Evolutionary conservation across 805 yeast species (phyloP).

Genomic region (Metschnikowia amazonensis): DNA sequence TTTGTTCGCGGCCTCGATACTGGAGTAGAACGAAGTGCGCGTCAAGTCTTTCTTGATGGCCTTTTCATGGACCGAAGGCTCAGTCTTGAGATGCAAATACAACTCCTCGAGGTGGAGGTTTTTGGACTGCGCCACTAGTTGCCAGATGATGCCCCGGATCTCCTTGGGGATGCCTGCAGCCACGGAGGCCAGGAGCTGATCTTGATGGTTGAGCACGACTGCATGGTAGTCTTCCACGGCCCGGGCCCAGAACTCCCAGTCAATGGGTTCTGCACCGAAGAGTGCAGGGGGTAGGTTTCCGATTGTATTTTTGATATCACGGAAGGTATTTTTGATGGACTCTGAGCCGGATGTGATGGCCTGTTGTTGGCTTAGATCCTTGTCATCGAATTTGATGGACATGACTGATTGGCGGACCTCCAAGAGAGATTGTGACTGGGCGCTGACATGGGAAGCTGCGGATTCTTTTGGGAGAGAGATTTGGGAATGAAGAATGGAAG

Average conservation of each 20-base stretch:
- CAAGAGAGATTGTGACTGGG: constrained; percentile 33
- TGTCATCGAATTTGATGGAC: constrained; percentile 45
- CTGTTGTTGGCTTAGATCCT: constrained; percentile 50
- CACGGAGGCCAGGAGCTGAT: constrained; percentile 56
- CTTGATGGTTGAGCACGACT: constrained; percentile 60
- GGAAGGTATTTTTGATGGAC: constrained; percentile 38
- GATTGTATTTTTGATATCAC: constrained; percentile 49
- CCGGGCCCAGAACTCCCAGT: constrained; percentile 86
- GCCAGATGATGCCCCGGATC: constrained; percentile 90
- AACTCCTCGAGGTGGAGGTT: constrained; percentile 58
- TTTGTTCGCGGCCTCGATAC: constrained; percentile 50
- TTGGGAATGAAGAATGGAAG: no score
- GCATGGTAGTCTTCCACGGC: constrained; percentile 74
- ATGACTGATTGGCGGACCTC: constrained; percentile 58
- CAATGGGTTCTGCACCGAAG: constrained; percentile 32
- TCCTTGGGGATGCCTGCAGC: constrained; percentile 75
- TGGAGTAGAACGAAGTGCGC: constrained; percentile 77
- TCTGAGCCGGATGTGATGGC: constrained; percentile 36
- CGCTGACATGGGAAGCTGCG: background rate
- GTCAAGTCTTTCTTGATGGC: constrained; percentile 78
- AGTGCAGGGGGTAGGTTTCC: constrained; percentile 24
- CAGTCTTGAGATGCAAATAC: constrained; percentile 47
- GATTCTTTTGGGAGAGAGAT: no score
- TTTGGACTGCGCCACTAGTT: constrained; percentile 76
- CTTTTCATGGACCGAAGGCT: constrained; percentile 61